These are phyloP conservation scores for Apiospora marii DNA, from an alignment of 2,329 filamentous ascomycete genomes.

Conservation along the genomic window DNA sequence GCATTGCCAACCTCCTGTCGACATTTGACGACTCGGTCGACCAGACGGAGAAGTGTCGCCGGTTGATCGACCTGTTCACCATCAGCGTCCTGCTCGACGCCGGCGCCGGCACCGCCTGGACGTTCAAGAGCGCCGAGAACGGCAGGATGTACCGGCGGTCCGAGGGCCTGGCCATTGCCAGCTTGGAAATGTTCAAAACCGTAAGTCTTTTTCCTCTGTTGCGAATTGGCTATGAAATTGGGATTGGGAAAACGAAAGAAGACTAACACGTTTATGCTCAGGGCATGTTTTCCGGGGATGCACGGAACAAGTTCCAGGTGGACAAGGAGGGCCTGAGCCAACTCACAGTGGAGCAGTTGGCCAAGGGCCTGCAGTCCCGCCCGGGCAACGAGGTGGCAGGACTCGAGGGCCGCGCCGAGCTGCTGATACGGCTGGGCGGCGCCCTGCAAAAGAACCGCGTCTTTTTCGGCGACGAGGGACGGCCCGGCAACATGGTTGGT, in stretches of 20 bases:
- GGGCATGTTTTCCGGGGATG: slow-evolving; percentile 86
- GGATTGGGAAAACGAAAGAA: no score
- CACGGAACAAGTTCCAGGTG: slow-evolving; percentile 84
- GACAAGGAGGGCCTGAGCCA: slow-evolving; percentile 81
- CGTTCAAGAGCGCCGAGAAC: slow-evolving; percentile 78
- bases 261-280: slow-evolving; percentile 35
- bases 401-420: slow-evolving; percentile 81
- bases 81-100: slow-evolving; percentile 85
- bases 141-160: slow-evolving; percentile 29
- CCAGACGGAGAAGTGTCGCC: slow-evolving; percentile 75
- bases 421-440: slow-evolving; percentile 77
- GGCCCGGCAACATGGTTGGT: slow-evolving; percentile 96
- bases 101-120: slow-evolving; percentile 89
- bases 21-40: slow-evolving; percentile 64
- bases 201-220: slow-evolving; percentile 42
- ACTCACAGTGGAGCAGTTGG: slow-evolving; percentile 77
- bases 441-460: slow-evolving; percentile 80
- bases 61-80: slow-evolving; percentile 80
- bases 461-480: slow-evolving; percentile 82
- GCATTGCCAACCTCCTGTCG: slow-evolving; percentile 51
- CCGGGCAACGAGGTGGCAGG: slow-evolving; percentile 84
- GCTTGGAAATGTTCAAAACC: slow-evolving; percentile 90
- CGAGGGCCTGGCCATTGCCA: slow-evolving; percentile 61
- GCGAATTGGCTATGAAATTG: no score
- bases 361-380: slow-evolving; percentile 83